Conservation (phyloP, 495 filamentous ascomycete genomes). For the Parathielavia appendiculata region DNA sequence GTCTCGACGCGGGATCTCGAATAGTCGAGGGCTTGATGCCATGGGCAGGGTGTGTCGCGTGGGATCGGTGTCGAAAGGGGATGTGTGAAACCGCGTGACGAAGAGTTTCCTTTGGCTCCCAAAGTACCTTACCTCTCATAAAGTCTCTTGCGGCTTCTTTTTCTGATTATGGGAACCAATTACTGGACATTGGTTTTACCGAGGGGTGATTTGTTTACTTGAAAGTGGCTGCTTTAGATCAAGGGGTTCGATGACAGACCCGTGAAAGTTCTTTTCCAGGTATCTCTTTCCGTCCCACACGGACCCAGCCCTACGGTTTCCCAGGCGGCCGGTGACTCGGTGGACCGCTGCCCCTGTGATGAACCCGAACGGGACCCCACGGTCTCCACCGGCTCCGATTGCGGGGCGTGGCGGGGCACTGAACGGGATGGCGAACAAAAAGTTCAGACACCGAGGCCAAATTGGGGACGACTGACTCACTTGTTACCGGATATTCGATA, state of each 20-base stretch:
- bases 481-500: neutral
- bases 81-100: neutral
- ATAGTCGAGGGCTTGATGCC: neutral
- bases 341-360: conserved; percentile 3
- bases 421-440: conserved; percentile 15
- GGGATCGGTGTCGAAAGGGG: conserved; percentile 10
- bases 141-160: too few species aligned
- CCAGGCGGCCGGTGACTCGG: neutral
- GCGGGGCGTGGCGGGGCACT: conserved; percentile 25
- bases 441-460: conserved; percentile 15
- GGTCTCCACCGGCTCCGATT: conserved; percentile 22
- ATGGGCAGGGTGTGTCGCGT: neutral
- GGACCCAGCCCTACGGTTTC: conserved; percentile 17
- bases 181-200: too few species aligned
- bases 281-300: neutral
- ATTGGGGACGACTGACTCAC: conserved; percentile 20
- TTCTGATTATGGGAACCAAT: too few species aligned
- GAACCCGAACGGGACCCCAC: conserved; percentile 1
- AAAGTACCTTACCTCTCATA: neutral
- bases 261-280: neutral
- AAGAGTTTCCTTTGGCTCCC: neutral
- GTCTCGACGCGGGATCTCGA: neutral
- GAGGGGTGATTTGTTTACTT: too few species aligned
- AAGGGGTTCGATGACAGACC: too few species aligned
- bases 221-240: too few species aligned